Percentiles rank a stretch among this genome's conserved stretches.
Conservation (phyloP, 192 early-diverging fungal genomes). For the Endogone sp. region DNA sequence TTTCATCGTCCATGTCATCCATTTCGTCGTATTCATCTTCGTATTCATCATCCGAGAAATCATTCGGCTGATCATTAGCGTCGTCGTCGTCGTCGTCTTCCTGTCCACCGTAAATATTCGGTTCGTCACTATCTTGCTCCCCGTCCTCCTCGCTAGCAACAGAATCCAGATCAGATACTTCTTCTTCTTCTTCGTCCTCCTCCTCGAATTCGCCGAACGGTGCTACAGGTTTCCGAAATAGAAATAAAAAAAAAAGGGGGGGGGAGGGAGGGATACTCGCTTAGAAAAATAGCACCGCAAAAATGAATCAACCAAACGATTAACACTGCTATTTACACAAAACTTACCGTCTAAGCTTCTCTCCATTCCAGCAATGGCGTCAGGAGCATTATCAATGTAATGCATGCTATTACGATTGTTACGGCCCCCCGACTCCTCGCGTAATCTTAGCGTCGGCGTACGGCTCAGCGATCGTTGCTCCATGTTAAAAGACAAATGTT, state of each 20-base stretch:
- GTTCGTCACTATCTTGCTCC: slow-evolving; percentile 8
- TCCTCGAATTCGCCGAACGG: slow-evolving; percentile 1
- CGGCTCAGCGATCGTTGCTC: slow-evolving; percentile 6
- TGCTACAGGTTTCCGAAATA: no score
- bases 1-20: not conserved
- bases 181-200: slow-evolving; percentile 36
- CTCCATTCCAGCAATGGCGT: slow-evolving; percentile 36
- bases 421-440: slow-evolving; percentile 22
- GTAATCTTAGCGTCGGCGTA: slow-evolving; percentile 13
- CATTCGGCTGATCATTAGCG: not conserved
- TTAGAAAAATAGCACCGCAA: not conserved
- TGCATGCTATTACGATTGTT: slow-evolving; percentile 42
- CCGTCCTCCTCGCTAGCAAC: slow-evolving; percentile 1
- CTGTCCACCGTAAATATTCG: not conserved
- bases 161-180: slow-evolving; percentile 32
- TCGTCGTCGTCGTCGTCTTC: not conserved
- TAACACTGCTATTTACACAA: not conserved
- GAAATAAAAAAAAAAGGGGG: not conserved
- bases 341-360: slow-evolving; percentile 27
- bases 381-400: slow-evolving; percentile 39
- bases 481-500: slow-evolving; percentile 20
- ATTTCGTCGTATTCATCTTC: not conserved
- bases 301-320: not conserved
- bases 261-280: no score
- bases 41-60: not conserved